These are phyloP conservation scores for Botrytis sinoallii DNA, from an alignment of 2,329 filamentous ascomycete species.

Conservation along the genomic window DNA sequence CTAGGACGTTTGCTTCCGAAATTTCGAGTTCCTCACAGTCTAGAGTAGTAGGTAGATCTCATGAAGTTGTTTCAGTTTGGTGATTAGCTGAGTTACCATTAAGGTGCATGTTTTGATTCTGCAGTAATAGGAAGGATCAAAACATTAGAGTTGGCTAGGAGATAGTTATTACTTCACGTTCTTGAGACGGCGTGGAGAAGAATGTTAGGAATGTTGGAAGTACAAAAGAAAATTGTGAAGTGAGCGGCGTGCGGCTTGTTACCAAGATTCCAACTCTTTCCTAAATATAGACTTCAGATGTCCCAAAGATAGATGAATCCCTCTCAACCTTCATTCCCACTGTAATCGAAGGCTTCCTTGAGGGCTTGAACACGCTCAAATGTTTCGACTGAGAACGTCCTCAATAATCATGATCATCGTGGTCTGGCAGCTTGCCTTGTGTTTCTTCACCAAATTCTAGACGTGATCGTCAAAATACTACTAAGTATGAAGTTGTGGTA, in stretches of 20 bases:
- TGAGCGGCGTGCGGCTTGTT: not conserved
- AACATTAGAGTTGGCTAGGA: not conserved
- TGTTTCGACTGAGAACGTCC: not conserved
- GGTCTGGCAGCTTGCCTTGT: not conserved
- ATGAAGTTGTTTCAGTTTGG: not conserved
- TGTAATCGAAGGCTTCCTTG: not conserved
- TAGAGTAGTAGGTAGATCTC: not conserved
- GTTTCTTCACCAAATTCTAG: not conserved
- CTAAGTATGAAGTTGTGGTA: not conserved
- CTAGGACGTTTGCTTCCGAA: not conserved
- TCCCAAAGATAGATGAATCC: too few relatives aligned
- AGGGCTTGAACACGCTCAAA: not conserved
- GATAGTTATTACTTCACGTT: not conserved
- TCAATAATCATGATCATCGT: not conserved
- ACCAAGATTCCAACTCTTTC: not conserved
- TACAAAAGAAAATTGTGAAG: not conserved
- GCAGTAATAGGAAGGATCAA: not conserved
- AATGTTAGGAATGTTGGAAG: conserved; percentile 3
- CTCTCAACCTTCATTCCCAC: not conserved
- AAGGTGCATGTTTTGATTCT: not conserved
- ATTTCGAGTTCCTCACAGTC: not conserved
- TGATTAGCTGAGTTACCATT: not conserved
- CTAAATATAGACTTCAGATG: not conserved
- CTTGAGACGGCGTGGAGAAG: not conserved
- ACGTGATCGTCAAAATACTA: not conserved